phyloP scores from a whole-genome alignment of 257 asterid genomes.

The Solanum clarkiae region DNA sequence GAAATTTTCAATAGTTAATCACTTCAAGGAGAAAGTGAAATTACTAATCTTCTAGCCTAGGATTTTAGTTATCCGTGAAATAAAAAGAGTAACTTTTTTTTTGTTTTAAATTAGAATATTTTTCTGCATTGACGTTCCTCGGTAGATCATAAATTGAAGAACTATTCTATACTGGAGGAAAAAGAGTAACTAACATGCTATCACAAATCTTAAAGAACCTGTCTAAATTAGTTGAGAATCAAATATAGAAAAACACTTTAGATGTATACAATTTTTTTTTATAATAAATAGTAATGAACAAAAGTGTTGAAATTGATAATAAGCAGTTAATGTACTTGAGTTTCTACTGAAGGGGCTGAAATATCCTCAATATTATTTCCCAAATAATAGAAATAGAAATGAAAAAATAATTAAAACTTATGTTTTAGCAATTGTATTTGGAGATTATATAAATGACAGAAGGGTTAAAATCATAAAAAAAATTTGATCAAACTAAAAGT shows the following conservation, averaged over 20 bases:
- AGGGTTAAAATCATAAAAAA: background rate
- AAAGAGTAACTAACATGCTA: background rate
- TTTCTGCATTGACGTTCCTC: too few relatives aligned
- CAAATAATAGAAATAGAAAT: background rate
- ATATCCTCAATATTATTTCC: background rate
- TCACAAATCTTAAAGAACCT: background rate
- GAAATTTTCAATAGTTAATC: too few relatives aligned
- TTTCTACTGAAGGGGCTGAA: background rate
- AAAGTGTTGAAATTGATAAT: background rate
- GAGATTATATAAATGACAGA: background rate
- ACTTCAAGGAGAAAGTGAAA: too few relatives aligned
- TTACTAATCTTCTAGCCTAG: too few relatives aligned
- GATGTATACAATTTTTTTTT: background rate
- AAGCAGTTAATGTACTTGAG: background rate
- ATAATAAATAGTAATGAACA: background rate
- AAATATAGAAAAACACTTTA: background rate
- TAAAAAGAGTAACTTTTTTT: too few relatives aligned
- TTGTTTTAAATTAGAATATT: too few relatives aligned
- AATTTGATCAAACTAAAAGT: background rate
- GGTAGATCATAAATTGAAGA: too few relatives aligned
- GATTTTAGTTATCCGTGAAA: too few relatives aligned
- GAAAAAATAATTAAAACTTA: background rate
- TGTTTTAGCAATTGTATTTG: background rate
- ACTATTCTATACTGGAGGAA: too few relatives aligned
- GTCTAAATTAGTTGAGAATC: background rate